Conservation (phyloP, 2,329 filamentous ascomycete genomes). For the Aspergillus sergii region DNA sequence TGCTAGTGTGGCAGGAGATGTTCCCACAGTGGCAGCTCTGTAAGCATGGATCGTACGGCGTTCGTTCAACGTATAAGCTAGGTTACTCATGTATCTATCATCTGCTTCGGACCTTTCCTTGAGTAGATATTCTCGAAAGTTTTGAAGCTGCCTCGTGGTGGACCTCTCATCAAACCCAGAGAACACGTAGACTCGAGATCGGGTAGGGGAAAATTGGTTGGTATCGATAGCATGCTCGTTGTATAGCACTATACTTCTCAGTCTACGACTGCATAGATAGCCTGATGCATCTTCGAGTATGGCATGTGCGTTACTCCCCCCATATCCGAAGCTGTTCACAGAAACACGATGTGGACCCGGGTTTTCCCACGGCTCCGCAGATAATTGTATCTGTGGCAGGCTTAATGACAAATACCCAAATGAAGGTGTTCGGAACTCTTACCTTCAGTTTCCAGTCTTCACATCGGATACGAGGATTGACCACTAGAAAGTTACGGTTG, state of each 20-base stretch:
- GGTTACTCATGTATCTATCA: slow-evolving; percentile 17
- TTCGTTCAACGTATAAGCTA: slow-evolving; percentile 29
- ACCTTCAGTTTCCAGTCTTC: slow-evolving; percentile 42
- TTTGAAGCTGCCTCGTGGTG: slow-evolving; percentile 15
- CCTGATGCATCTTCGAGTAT: slow-evolving; percentile 38
- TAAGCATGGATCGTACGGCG: slow-evolving; percentile 21
- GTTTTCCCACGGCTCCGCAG: slow-evolving; percentile 22
- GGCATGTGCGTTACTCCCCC: slow-evolving; percentile 50
- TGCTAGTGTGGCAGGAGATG: slow-evolving; percentile 3
- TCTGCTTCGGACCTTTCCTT: neutral
- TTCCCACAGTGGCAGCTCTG: slow-evolving; percentile 17
- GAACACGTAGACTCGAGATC: slow-evolving; percentile 21
- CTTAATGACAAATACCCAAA: neutral
- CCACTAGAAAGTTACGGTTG: slow-evolving; percentile 45
- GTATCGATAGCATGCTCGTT: neutral
- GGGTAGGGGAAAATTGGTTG: neutral
- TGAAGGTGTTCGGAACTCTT: neutral
- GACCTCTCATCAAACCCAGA: slow-evolving; percentile 27
- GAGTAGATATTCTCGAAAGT: slow-evolving; percentile 15
- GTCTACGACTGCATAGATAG: slow-evolving; percentile 2
- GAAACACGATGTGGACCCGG: slow-evolving; percentile 20
- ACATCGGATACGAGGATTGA: slow-evolving; percentile 40
- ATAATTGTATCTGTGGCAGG: slow-evolving; percentile 17
- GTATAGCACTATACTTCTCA: neutral
- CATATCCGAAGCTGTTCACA: slow-evolving; percentile 51